Base-by-base conservation (phyloP, 208 protist species). In the Acanthamoeba triangularis region DNA sequence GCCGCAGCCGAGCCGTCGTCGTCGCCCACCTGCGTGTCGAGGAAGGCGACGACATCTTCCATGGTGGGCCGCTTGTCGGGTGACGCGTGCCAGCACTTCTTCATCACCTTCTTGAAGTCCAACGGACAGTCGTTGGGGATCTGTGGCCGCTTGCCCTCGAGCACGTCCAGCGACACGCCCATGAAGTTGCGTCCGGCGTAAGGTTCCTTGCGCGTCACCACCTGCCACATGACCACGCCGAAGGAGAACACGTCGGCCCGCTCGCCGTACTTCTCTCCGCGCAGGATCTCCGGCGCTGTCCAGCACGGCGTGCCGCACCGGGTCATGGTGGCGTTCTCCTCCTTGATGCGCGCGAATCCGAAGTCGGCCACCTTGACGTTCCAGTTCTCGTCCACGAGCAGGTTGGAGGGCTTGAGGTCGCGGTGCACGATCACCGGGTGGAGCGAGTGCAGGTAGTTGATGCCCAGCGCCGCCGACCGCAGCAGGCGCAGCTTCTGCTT, bases 371-470 rank as follows among this genome's bases (percentile, higher is more conserved):
- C 44, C 30, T 84, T 84, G 2, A 84, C 74, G 74, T 49, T 84
- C 74, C 74, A 84, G 74, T 84, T 84, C 44, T 84, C 74, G 74
- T 84, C 49, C 49, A 84, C 74, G 16, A 84, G 44, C 33, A 84
- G 74, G 16, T 84, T 84, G 14, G 74, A 84, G 14, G 37, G 33
- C 74, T 84, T 84, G 20, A 84, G 10, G 74, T 84, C 74, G 6
- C 74, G 28, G 44, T 84, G 74, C 37, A 84, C 44, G 74, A 84
- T 84, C 2, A 84, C 44, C 33, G 74, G 74, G 6, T 84, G 25
- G 37, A 84, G 74, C 74, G 74, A 84, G 35, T 84, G 74, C 13
- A 84, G 74, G 35, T 84, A 84, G 74, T 84, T 41, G 74, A 84
- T 25, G 74, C 74, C 74, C 13, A 84, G 74, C 20, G 74, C 74